Evolutionary conservation across 129 eudicot species (phyloP).

Genomic region (Pittosporum tobira): DNA sequence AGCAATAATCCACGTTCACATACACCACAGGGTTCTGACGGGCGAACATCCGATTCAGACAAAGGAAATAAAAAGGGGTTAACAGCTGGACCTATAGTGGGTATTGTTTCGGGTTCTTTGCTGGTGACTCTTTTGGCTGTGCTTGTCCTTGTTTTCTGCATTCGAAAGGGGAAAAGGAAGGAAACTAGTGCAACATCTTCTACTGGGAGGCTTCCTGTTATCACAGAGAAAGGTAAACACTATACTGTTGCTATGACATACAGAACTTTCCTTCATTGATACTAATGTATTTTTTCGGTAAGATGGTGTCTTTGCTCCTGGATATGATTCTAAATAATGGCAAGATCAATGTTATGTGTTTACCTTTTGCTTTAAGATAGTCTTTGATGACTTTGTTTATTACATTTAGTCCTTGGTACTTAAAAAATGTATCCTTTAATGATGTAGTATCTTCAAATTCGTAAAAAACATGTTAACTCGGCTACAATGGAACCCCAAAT

Average conservation of each 20-base stretch:
- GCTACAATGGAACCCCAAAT: background rate
- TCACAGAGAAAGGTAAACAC: slow-evolving; percentile 47
- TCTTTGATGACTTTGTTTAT: background rate
- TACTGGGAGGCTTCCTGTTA: slow-evolving; percentile 40
- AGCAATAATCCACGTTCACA: slow-evolving; percentile 33
- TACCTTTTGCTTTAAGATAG: background rate
- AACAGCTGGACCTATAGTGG: slow-evolving; percentile 53
- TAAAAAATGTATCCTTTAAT: no score
- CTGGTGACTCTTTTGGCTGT: slow-evolving; percentile 35
- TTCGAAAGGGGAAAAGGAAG: slow-evolving; percentile 44
- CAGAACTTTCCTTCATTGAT: background rate
- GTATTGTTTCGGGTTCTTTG: slow-evolving; percentile 61
- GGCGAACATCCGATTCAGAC: slow-evolving; percentile 21
- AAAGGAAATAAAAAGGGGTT: slow-evolving; percentile 40
- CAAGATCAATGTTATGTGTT: background rate
- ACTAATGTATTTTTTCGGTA: background rate
- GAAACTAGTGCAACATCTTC: slow-evolving; percentile 34
- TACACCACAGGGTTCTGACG: slow-evolving; percentile 36
- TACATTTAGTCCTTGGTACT: background rate
- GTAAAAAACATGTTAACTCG: background rate
- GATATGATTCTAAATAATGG: background rate
- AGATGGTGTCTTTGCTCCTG: background rate
- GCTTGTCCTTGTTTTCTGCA: slow-evolving; percentile 51
- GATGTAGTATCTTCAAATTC: no score
- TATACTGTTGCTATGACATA: background rate